Evolutionary conservation across 768 basidiomycete genomes (phyloP), one percentile per base, ranked within the genome.

Genomic region (Tylopilus sp.): DNA sequence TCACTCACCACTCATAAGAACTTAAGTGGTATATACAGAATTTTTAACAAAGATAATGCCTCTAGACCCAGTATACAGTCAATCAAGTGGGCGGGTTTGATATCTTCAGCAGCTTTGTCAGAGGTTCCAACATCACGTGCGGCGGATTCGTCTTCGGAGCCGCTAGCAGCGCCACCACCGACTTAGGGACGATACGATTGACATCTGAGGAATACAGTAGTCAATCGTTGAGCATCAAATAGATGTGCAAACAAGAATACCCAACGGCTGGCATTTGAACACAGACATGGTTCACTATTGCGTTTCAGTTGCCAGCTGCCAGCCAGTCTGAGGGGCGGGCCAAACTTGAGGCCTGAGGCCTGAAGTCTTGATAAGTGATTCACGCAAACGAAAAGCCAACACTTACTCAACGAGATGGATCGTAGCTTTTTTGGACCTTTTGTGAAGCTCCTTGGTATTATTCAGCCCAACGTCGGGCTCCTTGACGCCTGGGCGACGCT

Each of bases 361-460:
- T 63, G 47, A 6, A 20, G 6, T 21, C 22, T 12, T 21, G 7
- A 43, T 47, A 18, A 40, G 41, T 5, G 44, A 47, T 28, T 13
- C 20, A 25, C 2, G 36, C 33, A 20, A 17, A 9, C 8, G 20
- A 3, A 3, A n/a, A 44, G 18, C 8, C 23, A n/a, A 36, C 13
- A 44, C 58, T 44, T 45, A 53, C 64, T 53, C 40, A 12, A 64
- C 44, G 36, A 57, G 46, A 25, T 65, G 64, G 13, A 53, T 43
- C 4, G 46, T 56, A 11, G 55, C 45, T 51, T 66, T 66, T 51
- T 66, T 63, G 26, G 48, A 42, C 13, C 41, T 55, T 42, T 63
- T 59, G 18, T 66, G 64, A 3, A 53, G 51, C n/a, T 18, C 57
- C 20, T 40, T 38, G 4, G 42, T 47, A n/a, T 52, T 47, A 31